A percentile compares a stretch with the other conserved stretches of the same genome.
Conservation (phyloP, 1,284 basidiomycete species). For the Ceratobasidium sp. region DNA sequence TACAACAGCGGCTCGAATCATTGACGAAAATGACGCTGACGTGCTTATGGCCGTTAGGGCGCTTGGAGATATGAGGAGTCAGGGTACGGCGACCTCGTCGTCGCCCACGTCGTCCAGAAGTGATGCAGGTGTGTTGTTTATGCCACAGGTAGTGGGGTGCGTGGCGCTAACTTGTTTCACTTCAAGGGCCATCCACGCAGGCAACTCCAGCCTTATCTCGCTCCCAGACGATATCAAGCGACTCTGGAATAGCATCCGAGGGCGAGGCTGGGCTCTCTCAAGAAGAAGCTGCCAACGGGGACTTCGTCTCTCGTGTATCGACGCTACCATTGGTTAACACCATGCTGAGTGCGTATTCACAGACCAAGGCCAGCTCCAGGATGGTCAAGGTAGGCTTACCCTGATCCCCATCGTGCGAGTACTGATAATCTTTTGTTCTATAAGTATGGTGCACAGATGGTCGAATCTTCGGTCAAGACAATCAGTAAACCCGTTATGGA, state of each 20-base stretch:
- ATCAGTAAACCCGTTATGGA: conserved; percentile 86
- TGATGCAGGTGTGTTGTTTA: conserved; percentile 30
- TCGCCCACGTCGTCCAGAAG: not conserved
- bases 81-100: conserved; percentile 13
- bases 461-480: conserved; percentile 83
- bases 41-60: conserved; percentile 72
- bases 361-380: conserved; percentile 75
- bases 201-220: conserved; percentile 26
- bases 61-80: conserved; percentile 70
- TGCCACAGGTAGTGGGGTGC: not conserved
- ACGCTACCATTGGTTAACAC: conserved; percentile 67
- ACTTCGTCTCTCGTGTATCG: conserved; percentile 60
- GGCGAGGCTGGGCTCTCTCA: not conserved
- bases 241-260: conserved; percentile 26
- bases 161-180: not conserved
- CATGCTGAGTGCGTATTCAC: conserved; percentile 74
- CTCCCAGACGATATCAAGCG: conserved; percentile 8
- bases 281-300: conserved; percentile 41
- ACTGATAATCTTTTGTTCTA: conserved; percentile 38
- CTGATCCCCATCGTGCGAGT: not conserved
- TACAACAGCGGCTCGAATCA: conserved; percentile 23
- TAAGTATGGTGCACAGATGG: conserved; percentile 86
- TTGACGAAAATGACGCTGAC: conserved; percentile 55
- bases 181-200: conserved; percentile 5
- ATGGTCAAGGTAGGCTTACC: conserved; percentile 67